phyloP scores from a whole-genome alignment of 2,329 filamentous ascomycete genomes.

The Colletotrichum musicola region DNA sequence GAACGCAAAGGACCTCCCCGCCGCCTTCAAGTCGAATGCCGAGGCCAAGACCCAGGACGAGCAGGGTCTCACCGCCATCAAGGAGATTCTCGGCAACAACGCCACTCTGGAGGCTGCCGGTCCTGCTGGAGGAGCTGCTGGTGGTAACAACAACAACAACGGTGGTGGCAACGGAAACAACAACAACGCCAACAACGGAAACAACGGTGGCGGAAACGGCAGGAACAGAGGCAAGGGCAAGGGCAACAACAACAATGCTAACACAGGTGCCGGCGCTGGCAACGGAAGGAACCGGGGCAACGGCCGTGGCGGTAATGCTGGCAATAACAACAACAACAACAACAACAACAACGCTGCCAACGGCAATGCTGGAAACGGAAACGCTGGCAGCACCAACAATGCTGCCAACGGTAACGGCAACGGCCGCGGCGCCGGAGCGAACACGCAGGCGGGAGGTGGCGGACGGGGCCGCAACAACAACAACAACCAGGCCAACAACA shows the following conservation, averaged over 20 bases:
- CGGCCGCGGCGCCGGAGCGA: not conserved
- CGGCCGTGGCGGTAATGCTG: not conserved
- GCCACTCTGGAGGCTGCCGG: constrained; percentile 51
- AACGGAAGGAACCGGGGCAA: not conserved
- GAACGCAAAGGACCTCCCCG: constrained; percentile 64
- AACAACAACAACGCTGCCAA: constrained; percentile 3
- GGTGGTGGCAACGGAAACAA: constrained; percentile 37
- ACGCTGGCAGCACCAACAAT: constrained; percentile 1
- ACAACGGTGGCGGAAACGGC: constrained; percentile 1
- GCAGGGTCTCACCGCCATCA: constrained; percentile 54
- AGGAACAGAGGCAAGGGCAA: constrained; percentile 1
- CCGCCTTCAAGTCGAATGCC: constrained; percentile 55
- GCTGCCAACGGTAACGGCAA: not conserved
- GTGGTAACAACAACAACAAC: constrained; percentile 35
- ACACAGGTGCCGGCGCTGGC: not conserved
- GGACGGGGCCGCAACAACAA: constrained; percentile 16
- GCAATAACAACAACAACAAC: constrained; percentile 2
- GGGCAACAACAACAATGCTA: not conserved
- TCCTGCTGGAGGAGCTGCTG: constrained; percentile 5
- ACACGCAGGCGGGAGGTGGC: not conserved
- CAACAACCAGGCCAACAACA: constrained; percentile 26
- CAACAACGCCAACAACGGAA: not conserved
- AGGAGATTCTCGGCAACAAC: constrained; percentile 50
- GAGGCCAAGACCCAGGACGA: constrained; percentile 48
- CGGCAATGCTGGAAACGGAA: not conserved